Percentiles rank a stretch among this genome's conserved stretches.
Conservation (phyloP, 2,329 filamentous ascomycete genomes). For the Epichloe sp. region DNA sequence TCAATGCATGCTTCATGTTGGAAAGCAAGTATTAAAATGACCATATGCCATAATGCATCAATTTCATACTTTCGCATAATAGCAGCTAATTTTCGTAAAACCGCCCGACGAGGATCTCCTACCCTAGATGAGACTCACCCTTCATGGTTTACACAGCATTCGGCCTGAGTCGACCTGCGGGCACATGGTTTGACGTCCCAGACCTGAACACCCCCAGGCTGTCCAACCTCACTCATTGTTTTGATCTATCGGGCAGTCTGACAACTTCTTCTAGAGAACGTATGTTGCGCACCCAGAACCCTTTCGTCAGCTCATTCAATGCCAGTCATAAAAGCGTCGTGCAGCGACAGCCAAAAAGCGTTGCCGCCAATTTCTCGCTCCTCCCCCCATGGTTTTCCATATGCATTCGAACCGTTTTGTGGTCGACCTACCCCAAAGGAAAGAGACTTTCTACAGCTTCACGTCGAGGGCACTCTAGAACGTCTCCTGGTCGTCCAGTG, state of each 20-base stretch:
- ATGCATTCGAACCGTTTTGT: neutral
- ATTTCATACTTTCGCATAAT: too few relatives aligned
- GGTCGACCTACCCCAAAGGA: neutral
- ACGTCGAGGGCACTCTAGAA: conserved; percentile 33
- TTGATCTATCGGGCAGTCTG: conserved; percentile 1
- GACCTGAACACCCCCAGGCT: too few relatives aligned
- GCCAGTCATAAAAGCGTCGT: conserved; percentile 4
- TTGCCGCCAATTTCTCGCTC: neutral
- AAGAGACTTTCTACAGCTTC: neutral
- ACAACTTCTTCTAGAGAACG: neutral
- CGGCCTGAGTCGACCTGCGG: too few relatives aligned
- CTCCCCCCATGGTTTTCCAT: neutral
- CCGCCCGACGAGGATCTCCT: too few relatives aligned
- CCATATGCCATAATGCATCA: too few relatives aligned
- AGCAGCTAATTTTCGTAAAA: too few relatives aligned
- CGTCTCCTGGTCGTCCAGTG: conserved; percentile 65
- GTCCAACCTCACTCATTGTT: neutral
- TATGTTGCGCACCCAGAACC: conserved; percentile 1
- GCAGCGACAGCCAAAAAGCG: neutral
- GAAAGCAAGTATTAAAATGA: too few relatives aligned
- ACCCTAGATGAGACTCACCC: too few relatives aligned
- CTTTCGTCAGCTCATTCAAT: conserved; percentile 1
- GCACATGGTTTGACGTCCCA: too few relatives aligned
- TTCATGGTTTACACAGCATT: too few relatives aligned
- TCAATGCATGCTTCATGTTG: too few relatives aligned